These are phyloP conservation scores for Angophora floribunda DNA, from an alignment of 345 rosid species.

Conservation along the genomic window DNA sequence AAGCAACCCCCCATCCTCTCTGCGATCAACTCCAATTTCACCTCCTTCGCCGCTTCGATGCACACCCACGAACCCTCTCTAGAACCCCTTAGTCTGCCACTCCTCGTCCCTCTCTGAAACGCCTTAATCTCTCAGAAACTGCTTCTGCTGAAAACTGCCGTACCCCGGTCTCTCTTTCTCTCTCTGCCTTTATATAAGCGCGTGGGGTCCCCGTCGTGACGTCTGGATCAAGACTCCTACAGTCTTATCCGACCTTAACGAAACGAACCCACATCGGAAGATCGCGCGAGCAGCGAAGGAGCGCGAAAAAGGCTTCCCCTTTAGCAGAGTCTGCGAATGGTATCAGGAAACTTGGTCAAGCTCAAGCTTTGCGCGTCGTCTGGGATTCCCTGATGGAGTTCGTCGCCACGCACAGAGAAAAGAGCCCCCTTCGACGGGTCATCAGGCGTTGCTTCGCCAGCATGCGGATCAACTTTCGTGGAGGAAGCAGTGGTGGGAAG, in stretches of 20 bases:
- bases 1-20: slow-evolving; percentile 54
- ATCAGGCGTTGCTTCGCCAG: background rate
- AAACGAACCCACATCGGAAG: background rate
- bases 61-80: background rate
- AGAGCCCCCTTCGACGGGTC: background rate
- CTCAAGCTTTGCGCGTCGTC: background rate
- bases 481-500: background rate
- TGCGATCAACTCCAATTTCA: background rate
- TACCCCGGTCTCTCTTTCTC: background rate
- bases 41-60: background rate
- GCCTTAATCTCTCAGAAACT: background rate
- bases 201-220: background rate
- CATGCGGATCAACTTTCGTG: background rate
- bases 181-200: background rate
- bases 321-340: background rate
- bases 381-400: background rate
- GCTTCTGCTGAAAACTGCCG: background rate
- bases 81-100: background rate
- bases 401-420: background rate
- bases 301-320: background rate
- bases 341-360: background rate
- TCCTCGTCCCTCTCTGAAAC: rapidly evolving
- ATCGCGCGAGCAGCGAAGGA: background rate
- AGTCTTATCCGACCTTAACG: rapidly evolving
- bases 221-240: background rate